phyloP scores from a whole-genome alignment of 2,329 filamentous ascomycete genomes.

The Cercospora nicotianae region DNA sequence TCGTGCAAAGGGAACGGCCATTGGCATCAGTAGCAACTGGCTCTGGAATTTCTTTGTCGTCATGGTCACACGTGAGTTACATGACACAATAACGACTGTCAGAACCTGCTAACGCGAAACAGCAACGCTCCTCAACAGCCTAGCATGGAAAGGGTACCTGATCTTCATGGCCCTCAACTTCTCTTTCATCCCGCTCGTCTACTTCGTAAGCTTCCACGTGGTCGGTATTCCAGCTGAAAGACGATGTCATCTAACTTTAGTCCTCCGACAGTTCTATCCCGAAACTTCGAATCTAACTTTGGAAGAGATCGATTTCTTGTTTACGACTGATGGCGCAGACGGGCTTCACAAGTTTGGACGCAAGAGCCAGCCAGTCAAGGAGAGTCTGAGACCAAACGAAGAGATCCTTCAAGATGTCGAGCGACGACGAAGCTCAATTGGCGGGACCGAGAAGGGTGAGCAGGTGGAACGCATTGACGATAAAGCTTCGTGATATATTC shows the following conservation, averaged over 20 bases:
- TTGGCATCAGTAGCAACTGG: slow-evolving; percentile 54
- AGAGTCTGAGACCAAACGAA: slow-evolving; percentile 26
- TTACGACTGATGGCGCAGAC: slow-evolving; percentile 36
- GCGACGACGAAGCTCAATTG: slow-evolving; percentile 14
- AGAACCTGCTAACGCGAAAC: slow-evolving; percentile 11
- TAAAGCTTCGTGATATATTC: slow-evolving; percentile 9
- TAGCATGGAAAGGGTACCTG: slow-evolving; percentile 55
- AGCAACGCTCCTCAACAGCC: slow-evolving; percentile 20
- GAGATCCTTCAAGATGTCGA: slow-evolving; percentile 21
- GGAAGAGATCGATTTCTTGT: slow-evolving; percentile 49
- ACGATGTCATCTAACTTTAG: background rate
- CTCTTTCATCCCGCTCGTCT: slow-evolving; percentile 49
- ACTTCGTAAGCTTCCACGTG: slow-evolving; percentile 38
- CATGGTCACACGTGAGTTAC: slow-evolving; percentile 29
- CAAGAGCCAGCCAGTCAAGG: slow-evolving; percentile 29
- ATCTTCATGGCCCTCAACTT: slow-evolving; percentile 55
- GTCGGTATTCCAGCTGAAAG: background rate
- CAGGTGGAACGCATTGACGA: slow-evolving; percentile 18
- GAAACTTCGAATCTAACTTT: slow-evolving; percentile 48
- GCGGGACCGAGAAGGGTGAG: slow-evolving; percentile 4
- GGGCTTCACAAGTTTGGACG: slow-evolving; percentile 28
- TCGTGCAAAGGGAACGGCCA: slow-evolving; percentile 52
- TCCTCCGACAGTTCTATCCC: slow-evolving; percentile 29
- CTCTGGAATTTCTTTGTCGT: slow-evolving; percentile 48
- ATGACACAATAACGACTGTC: slow-evolving; percentile 27